Evolutionary conservation across 164 flowering plant genomes (phyloP).

Genomic region (Dillenia suffruticosa): DNA sequence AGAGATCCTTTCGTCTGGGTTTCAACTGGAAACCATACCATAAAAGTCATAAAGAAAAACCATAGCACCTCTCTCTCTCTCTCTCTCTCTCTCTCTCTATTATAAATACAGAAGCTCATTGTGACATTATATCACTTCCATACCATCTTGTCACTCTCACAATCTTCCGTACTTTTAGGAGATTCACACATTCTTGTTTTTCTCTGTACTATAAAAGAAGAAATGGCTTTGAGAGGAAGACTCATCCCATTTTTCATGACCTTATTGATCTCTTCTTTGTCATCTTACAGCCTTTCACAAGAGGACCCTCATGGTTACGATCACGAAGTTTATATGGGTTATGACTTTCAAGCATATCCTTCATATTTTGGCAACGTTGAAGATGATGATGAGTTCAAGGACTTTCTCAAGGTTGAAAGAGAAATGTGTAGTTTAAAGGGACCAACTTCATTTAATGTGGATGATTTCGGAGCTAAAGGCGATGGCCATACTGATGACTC

Average conservation of each 20-base stretch:
- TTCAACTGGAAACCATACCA: constrained; percentile 27
- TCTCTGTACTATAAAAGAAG: constrained; percentile 1
- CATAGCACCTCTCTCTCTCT: constrained; percentile 6
- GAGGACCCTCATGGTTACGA: constrained; percentile 16
- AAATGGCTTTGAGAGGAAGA: constrained; percentile 15
- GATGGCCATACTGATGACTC: constrained; percentile 51
- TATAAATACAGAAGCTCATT: constrained; percentile 25
- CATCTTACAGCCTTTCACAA: constrained; percentile 14
- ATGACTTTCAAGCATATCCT: constrained; percentile 24
- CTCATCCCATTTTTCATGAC: constrained; percentile 11
- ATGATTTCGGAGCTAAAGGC: constrained; percentile 56
- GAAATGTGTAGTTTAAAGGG: constrained; percentile 5
- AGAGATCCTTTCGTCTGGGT: constrained; percentile 31
- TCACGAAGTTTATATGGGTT: constrained; percentile 5
- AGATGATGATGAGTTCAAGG: constrained; percentile 8
- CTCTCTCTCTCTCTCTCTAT: constrained; percentile 8
- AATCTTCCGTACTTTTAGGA: constrained; percentile 1
- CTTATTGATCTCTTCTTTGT: constrained; percentile 5
- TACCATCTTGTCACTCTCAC: constrained; percentile 6
- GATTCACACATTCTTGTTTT: neutral
- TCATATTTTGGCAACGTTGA: constrained; percentile 18
- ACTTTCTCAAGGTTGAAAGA: constrained; percentile 7
- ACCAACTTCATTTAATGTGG: constrained; percentile 21
- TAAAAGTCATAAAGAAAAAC: constrained; percentile 4
- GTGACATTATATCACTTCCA: constrained; percentile 14